Base-by-base conservation (phyloP, 2,329 filamentous ascomycete genomes). In the Karstenula rhodostoma region DNA sequence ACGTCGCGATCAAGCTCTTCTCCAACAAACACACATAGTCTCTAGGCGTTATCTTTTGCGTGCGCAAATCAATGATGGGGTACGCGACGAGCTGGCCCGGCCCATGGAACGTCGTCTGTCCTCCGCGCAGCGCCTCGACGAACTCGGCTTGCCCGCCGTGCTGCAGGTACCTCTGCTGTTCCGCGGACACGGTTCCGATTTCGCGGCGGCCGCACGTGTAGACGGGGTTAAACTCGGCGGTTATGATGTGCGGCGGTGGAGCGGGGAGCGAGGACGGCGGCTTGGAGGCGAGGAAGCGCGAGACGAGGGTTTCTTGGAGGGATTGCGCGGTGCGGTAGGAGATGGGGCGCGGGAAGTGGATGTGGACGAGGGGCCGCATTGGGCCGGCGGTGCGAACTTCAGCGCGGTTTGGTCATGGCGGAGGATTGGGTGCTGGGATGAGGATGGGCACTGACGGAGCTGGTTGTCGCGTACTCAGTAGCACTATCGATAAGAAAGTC, bases 11-110 rank as follows among this genome's bases (percentile, higher is more conserved):
- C 0, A 96, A 89, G 0, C 87, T 88, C 61, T 88, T 84, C 76
- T 99, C 94, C 1, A 99, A 84, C 33, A 93, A 78, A 37, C 87
- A 85, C 6, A 96, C 90, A 78, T 96, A 97, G 62, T 86, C 87
- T 19, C 92, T 83, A 13, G 95, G 90, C 4, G 86, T 89, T 22
- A 95, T 81, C 0, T 81, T 79, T 66, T 93, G 86, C 12, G 86
- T 83, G 57, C 87, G 87, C 58, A 98, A 84, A 76, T 97, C 93
- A n/a, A 96, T 77, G 53, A 97, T 87, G 3, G 94, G 93, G 82
- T 96, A 99, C n/a, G 94, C 87, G 37, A 97, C 91, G 51, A 96
- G 80, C 77, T 99, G 95, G 0, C 94, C 94, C 0, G 94, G 95
- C 0, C 94, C 95, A 76, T 99, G 95, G 81, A 97, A 98, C 2